Base-by-base conservation (phyloP, 768 basidiomycete species). In the Phlebiopsis flavidoalba region DNA sequence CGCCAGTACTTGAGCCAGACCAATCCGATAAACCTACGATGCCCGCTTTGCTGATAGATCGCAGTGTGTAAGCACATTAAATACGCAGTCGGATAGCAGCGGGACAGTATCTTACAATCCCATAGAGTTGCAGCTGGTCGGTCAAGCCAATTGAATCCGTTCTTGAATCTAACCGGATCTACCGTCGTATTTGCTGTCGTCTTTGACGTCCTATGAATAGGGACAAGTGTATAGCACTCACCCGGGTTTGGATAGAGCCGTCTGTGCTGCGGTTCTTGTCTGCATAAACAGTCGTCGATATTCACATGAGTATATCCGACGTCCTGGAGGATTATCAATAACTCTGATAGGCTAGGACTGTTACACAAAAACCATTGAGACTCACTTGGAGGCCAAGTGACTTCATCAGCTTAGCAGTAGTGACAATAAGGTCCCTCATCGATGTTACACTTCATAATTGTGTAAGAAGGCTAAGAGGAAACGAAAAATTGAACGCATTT, bases 221-320 rank as follows among this genome's bases (percentile, higher is more conserved):
- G 10, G 40, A 43, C 17, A 8, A 21, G 4, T 36, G n/a, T 31
- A 11, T 5, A n/a, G n/a, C 15, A 8, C 33, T 36, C 57, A 83
- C 85, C 77, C n/a, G n/a, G 33, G 82, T 82, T 48, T 83, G 74
- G 15, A 87, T 79, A 61, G 80, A 73, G 2, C 85, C 85, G 8
- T 67, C 62, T 8, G 73, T 63, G 58, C 69, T 83, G 43, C 85
- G 77, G 53, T 81, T 67, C 64, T 80, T 85, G 68, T 83, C 80
- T 8, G 85, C 80, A 63, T 83, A 87, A n/a, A 63, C 85, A 87
- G 58, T 87, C 85, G 59, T 87, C 85, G 24, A 87, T 65, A 56
- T 84, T 86, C 58, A 87, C 71, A 63, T 82, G 76, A 56, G 76
- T 72, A 64, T 87, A 87, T 4, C 85, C 86, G 36, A 75, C 77